Conservation (phyloP, 352 stramenopile genomes). For the Phytophthora vignae region DNA sequence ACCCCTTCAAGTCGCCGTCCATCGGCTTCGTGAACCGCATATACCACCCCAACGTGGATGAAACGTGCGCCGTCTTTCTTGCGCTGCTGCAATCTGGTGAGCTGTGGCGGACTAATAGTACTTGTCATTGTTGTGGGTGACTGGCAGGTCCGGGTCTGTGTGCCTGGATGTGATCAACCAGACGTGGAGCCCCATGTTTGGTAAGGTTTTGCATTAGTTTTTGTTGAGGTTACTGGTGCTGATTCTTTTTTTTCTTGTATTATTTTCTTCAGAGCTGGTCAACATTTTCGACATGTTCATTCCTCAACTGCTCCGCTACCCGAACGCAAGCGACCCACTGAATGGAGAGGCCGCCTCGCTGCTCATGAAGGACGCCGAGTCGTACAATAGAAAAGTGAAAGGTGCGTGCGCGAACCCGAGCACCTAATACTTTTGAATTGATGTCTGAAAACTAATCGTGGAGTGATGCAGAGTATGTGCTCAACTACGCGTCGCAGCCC, state of each 20-base stretch:
- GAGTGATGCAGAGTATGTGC: slow-evolving; percentile 71
- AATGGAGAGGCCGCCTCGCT: slow-evolving; percentile 92
- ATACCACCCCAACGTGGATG: slow-evolving; percentile 95
- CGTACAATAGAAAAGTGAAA: slow-evolving; percentile 91
- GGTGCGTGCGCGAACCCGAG: slow-evolving; percentile 39
- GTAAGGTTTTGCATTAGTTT: slow-evolving; percentile 41
- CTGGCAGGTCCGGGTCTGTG: slow-evolving; percentile 86
- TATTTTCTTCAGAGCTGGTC: slow-evolving; percentile 73
- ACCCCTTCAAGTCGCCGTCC: slow-evolving; percentile 94
- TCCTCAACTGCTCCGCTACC: slow-evolving; percentile 93
- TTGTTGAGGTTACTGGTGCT: slow-evolving; percentile 9
- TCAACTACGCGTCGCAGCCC: slow-evolving; percentile 75
- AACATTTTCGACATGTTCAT: slow-evolving; percentile 96
- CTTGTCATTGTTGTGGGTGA: slow-evolving; percentile 6
- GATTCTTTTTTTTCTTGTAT: slow-evolving; percentile 1
- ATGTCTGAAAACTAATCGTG: not conserved
- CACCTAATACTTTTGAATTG: no score
- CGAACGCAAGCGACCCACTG: slow-evolving; percentile 92
- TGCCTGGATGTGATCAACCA: slow-evolving; percentile 96
- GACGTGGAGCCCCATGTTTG: slow-evolving; percentile 95
- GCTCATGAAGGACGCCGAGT: slow-evolving; percentile 89
- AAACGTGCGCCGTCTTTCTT: slow-evolving; percentile 68
- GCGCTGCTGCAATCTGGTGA: not conserved
- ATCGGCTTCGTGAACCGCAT: slow-evolving; percentile 95
- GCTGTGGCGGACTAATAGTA: slow-evolving; percentile 6